Conservation (phyloP, 1,139 yeast genomes). For the Yamadazyma atmosphaerica region DNA sequence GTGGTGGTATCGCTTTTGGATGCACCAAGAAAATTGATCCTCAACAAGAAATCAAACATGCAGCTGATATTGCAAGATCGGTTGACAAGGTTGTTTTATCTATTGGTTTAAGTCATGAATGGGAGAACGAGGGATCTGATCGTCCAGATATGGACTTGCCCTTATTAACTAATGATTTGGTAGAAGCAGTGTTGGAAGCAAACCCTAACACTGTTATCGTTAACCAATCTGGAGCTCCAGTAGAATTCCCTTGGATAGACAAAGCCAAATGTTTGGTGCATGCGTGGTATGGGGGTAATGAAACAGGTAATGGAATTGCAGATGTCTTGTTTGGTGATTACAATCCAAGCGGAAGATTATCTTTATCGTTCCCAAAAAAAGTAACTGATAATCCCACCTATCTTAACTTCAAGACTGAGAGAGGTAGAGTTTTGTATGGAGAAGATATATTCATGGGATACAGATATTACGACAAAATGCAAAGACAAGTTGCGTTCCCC, state of each 20-base stretch:
- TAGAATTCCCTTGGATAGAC: constrained; percentile 56
- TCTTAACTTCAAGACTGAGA: constrained; percentile 33
- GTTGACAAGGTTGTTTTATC: constrained; percentile 43
- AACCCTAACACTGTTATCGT: constrained; percentile 55
- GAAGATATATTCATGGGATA: constrained; percentile 62
- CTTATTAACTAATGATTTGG: constrained; percentile 46
- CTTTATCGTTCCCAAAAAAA: constrained; percentile 46
- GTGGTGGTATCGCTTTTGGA: constrained; percentile 35
- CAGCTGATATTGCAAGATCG: constrained; percentile 26
- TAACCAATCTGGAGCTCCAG: constrained; percentile 64
- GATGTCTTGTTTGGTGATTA: constrained; percentile 26
- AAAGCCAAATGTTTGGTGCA: constrained; percentile 51
- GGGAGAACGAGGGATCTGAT: constrained; percentile 38
- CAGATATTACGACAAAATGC: constrained; percentile 54
- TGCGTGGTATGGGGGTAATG: constrained; percentile 43
- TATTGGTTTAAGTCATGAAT: constrained; percentile 38
- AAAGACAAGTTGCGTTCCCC: constrained; percentile 50
- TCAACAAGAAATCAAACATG: constrained; percentile 24
- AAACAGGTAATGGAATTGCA: constrained; percentile 25
- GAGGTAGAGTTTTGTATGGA: constrained; percentile 57
- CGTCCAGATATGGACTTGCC: constrained; percentile 41
- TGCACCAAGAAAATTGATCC: constrained; percentile 20
- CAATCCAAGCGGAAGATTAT: constrained; percentile 30
- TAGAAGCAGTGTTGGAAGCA: constrained; percentile 44
- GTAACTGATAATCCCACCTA: constrained; percentile 46